Conservation (phyloP, 2,329 filamentous ascomycete species). For the Fusarium haematococcum region DNA sequence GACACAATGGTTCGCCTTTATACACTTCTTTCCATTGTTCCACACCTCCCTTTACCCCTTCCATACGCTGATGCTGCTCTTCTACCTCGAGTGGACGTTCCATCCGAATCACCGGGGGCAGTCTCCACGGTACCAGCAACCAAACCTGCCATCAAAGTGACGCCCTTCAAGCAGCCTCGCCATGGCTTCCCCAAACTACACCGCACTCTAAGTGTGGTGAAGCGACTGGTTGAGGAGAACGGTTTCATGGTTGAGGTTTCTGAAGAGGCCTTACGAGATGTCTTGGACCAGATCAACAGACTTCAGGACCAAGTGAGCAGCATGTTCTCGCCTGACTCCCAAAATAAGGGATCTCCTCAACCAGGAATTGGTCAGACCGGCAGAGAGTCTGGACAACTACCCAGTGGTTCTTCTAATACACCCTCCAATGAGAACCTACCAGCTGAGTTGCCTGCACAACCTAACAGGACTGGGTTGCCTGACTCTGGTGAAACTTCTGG, state of each 20-base stretch:
- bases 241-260: slow-evolving; percentile 42
- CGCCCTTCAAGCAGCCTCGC: slow-evolving; percentile 21
- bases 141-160: slow-evolving; percentile 11
- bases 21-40: slow-evolving; percentile 33
- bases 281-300: slow-evolving; percentile 45
- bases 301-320: slow-evolving; percentile 45
- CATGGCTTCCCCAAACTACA: slow-evolving; percentile 21
- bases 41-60: slow-evolving; percentile 19
- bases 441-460: slow-evolving; percentile 9
- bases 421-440: slow-evolving; percentile 5
- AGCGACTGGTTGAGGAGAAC: slow-evolving; percentile 42
- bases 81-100: slow-evolving; percentile 10
- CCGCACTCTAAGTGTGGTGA: slow-evolving; percentile 30
- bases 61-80: slow-evolving; percentile 21
- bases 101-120: slow-evolving; percentile 17
- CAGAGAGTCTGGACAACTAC: slow-evolving; percentile 16
- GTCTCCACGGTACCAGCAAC: slow-evolving; percentile 17
- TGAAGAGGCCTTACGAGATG: slow-evolving; percentile 37
- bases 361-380: slow-evolving; percentile 19
- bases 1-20: slow-evolving; percentile 40
- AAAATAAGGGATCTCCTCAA: slow-evolving; percentile 10
- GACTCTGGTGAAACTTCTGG: not conserved
- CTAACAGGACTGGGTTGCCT: not conserved
- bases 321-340: slow-evolving; percentile 39
- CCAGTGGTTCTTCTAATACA: slow-evolving; percentile 9